A percentile compares a stretch with the other conserved stretches of the same genome.
These are phyloP conservation scores for Botrytis galanthina DNA, from an alignment of 2,329 filamentous ascomycete genomes.

Conservation along the genomic window DNA sequence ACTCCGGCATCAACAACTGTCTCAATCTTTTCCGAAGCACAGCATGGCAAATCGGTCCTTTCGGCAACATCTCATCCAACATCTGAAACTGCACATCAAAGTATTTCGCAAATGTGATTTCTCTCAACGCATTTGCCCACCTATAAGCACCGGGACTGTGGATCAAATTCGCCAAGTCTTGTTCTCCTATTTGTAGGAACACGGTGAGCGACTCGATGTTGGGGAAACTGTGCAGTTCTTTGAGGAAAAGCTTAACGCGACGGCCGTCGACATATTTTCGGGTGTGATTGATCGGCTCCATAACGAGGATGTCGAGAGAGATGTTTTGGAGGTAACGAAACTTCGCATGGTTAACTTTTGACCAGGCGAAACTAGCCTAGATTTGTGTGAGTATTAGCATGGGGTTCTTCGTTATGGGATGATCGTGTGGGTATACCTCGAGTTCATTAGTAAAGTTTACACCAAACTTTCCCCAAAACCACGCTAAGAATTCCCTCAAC, in stretches of 20 bases:
- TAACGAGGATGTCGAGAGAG: not conserved
- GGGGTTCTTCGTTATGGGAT: too few species aligned
- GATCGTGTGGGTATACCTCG: not conserved
- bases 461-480: not conserved
- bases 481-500: not conserved
- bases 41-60: not conserved
- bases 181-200: not conserved
- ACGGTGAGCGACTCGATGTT: not conserved
- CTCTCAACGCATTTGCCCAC: not conserved
- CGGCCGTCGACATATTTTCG: not conserved
- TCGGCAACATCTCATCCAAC: not conserved
- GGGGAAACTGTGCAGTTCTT: not conserved
- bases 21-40: not conserved
- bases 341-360: not conserved
- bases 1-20: not conserved
- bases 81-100: not conserved
- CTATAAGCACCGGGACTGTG: not conserved
- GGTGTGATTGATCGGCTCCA: too few species aligned
- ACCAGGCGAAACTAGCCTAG: not conserved
- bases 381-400: not conserved
- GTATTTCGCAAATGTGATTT: not conserved
- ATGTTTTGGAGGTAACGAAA: not conserved
- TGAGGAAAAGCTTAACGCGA: not conserved
- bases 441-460: not conserved
- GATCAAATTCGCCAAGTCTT: not conserved